Evolutionary conservation across 345 rosid genomes (phyloP).

Genomic region (Pistacia vera): DNA sequence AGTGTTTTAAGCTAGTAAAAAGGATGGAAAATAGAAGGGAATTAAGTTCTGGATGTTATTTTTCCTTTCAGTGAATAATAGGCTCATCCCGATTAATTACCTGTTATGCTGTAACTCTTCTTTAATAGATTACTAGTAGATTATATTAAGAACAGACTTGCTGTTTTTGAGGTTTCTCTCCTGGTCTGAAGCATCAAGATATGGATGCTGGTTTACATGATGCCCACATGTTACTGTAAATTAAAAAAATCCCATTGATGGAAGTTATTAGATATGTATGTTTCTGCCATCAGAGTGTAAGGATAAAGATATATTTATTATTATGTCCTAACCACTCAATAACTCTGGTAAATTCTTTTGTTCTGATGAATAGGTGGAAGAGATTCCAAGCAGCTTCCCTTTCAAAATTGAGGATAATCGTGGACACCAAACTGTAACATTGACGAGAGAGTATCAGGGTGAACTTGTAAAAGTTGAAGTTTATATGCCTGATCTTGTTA

Average conservation of each 20-base stretch:
- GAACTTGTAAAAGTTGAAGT: constrained; percentile 75
- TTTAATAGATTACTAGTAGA: not conserved
- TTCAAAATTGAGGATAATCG: constrained; percentile 75
- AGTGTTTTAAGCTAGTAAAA: not conserved
- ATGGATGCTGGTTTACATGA: not conserved
- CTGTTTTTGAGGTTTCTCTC: not conserved
- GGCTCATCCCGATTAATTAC: not conserved
- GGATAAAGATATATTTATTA: too few species aligned
- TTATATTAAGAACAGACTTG: not conserved
- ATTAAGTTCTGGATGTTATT: not conserved
- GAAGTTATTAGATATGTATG: too few species aligned
- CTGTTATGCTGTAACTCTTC: too few species aligned
- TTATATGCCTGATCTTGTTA: constrained; percentile 86
- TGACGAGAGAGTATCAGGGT: constrained; percentile 71
- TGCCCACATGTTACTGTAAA: not conserved
- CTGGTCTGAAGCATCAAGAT: not conserved
- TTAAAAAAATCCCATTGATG: not conserved
- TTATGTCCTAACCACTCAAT: too few species aligned
- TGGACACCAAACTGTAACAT: constrained; percentile 56
- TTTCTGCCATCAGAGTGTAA: too few species aligned
- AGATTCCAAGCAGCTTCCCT: constrained; percentile 66
- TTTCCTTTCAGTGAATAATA: not conserved
- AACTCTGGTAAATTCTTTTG: not conserved
- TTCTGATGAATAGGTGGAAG: constrained; percentile 48
- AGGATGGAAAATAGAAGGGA: not conserved